A percentile compares a stretch with the other conserved stretches of the same genome.
Conservation (phyloP, 1,284 basidiomycete genomes). For the Tilletia setariae region DNA sequence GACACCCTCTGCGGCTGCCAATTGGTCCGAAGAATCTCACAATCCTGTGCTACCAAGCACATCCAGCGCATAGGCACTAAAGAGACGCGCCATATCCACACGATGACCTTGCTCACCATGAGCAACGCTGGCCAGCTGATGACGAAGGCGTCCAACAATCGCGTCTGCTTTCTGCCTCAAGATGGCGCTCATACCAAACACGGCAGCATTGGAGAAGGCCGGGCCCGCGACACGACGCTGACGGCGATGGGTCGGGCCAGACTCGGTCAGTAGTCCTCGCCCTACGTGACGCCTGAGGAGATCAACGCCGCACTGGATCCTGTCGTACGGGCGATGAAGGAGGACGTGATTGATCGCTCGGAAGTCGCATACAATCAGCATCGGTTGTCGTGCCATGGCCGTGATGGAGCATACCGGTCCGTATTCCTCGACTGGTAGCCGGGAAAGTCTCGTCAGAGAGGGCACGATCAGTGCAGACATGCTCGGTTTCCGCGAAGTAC, state of each 20-base stretch:
- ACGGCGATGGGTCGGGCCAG: slow-evolving; percentile 15
- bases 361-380: not conserved
- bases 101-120: slow-evolving; percentile 20
- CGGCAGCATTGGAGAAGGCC: slow-evolving; percentile 38
- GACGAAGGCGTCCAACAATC: slow-evolving; percentile 25
- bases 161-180: slow-evolving; percentile 31
- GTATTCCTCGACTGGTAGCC: not conserved
- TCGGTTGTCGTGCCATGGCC: not conserved
- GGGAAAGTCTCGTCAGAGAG: not conserved
- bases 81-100: slow-evolving; percentile 27
- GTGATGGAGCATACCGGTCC: not conserved
- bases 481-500: not conserved
- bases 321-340: not conserved
- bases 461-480: not conserved
- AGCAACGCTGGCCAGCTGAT: slow-evolving; percentile 24
- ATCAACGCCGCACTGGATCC: not conserved
- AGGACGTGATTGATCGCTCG: not conserved
- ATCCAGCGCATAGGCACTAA: slow-evolving; percentile 40
- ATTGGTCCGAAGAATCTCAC: too few species aligned
- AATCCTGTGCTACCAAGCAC: slow-evolving; percentile 51
- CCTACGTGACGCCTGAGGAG: not conserved
- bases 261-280: not conserved
- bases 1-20: too few species aligned
- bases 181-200: slow-evolving; percentile 38
- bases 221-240: slow-evolving; percentile 49